Evolutionary conservation across 2,329 filamentous ascomycete genomes (phyloP).

Genomic region (Chalaropsis thielavioides): DNA sequence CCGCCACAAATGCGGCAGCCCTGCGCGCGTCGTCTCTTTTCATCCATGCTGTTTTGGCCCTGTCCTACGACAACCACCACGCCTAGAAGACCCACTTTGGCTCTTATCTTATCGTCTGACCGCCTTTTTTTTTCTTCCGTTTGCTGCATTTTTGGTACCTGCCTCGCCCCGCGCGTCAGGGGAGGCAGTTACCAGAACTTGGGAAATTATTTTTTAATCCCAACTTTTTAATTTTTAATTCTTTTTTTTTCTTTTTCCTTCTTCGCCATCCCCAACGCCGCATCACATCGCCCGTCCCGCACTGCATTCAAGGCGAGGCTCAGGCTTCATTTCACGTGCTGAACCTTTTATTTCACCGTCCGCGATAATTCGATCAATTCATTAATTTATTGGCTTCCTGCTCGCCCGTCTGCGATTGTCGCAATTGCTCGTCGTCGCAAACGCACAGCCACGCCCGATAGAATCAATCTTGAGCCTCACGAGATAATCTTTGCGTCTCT

Average conservation of each 20-base stretch:
- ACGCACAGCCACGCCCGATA: neutral
- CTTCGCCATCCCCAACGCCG: no score
- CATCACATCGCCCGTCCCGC: no score
- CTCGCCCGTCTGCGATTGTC: neutral
- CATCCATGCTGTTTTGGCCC: neutral
- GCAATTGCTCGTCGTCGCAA: neutral
- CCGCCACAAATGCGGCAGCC: no score
- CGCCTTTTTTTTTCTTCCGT: neutral
- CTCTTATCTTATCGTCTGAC: neutral
- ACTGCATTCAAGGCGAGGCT: no score
- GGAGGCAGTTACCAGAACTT: neutral
- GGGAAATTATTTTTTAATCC: neutral
- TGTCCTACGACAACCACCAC: neutral
- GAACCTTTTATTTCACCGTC: no score
- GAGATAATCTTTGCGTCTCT: no score
- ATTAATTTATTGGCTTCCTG: neutral
- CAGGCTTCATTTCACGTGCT: no score
- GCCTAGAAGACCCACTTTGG: neutral
- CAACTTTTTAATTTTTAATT: neutral
- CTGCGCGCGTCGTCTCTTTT: no score
- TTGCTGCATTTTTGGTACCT: neutral
- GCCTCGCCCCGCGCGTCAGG: neutral
- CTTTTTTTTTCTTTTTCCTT: neutral
- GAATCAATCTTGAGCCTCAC: neutral
- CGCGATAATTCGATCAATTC: no score